phyloP scores from a whole-genome alignment of 495 filamentous ascomycete genomes.

The Trichoderma asperelloides region DNA sequence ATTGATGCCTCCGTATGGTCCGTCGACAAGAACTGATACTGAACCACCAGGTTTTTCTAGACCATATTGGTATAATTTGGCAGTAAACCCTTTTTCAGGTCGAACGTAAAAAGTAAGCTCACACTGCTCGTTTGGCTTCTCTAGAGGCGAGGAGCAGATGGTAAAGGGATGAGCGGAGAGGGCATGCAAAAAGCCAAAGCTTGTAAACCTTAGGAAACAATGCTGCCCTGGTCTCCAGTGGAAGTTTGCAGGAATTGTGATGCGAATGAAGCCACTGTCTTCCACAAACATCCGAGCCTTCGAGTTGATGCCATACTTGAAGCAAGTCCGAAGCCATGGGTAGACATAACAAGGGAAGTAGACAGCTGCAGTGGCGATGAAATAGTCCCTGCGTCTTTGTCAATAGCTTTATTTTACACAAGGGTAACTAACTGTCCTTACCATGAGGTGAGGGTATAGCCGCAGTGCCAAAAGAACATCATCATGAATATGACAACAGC shows the following conservation, averaged over 20 bases:
- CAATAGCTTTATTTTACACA: neutral
- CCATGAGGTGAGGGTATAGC: slow-evolving; percentile 47
- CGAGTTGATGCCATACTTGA: slow-evolving; percentile 36
- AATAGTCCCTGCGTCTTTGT: slow-evolving; percentile 35
- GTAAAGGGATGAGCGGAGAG: slow-evolving; percentile 74
- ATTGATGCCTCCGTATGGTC: slow-evolving; percentile 61
- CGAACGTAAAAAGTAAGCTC: slow-evolving; percentile 20
- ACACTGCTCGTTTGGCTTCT: neutral
- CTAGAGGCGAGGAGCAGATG: slow-evolving; percentile 53
- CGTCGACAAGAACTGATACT: slow-evolving; percentile 63
- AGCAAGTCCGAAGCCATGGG: slow-evolving; percentile 33
- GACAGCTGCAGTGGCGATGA: slow-evolving; percentile 44
- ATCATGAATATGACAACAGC: slow-evolving; percentile 44
- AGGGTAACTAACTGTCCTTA: neutral
- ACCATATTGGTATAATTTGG: slow-evolving; percentile 12
- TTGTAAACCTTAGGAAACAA: slow-evolving; percentile 67
- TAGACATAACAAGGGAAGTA: slow-evolving; percentile 37
- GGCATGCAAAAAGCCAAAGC: slow-evolving; percentile 42
- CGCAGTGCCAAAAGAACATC: slow-evolving; percentile 52
- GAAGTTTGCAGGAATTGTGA: slow-evolving; percentile 42
- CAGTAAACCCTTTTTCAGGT: slow-evolving; percentile 19
- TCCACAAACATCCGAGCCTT: slow-evolving; percentile 35
- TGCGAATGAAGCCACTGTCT: slow-evolving; percentile 32
- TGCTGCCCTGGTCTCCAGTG: slow-evolving; percentile 73
- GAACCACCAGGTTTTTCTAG: slow-evolving; percentile 12